Percentiles rank a stretch among this genome's conserved stretches.
Conservation (phyloP, 1,284 basidiomycete species). For the Austroboletus novae-zelandiae region DNA sequence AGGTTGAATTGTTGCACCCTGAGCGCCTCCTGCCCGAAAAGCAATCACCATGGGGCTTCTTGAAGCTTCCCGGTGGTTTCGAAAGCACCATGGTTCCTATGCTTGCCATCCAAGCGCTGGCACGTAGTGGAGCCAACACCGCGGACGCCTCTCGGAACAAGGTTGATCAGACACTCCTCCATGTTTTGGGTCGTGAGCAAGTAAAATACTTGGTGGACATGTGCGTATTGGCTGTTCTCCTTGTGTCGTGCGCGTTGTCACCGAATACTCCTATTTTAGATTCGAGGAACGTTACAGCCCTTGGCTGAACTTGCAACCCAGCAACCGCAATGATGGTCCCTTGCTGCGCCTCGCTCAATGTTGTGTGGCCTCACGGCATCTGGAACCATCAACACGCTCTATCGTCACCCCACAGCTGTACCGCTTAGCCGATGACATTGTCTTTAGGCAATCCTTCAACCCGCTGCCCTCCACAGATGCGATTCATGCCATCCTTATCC, state of each 20-base stretch:
- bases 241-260: neutral
- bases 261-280: constrained; percentile 20
- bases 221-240: constrained; percentile 27
- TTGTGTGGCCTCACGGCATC: constrained; percentile 40
- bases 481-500: constrained; percentile 42
- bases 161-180: constrained; percentile 32
- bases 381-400: constrained; percentile 35
- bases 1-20: constrained; percentile 30
- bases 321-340: constrained; percentile 26
- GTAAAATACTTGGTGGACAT: constrained; percentile 36
- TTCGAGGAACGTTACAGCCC: constrained; percentile 44
- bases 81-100: constrained; percentile 43
- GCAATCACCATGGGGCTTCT: constrained; percentile 38
- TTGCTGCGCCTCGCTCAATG: constrained; percentile 40
- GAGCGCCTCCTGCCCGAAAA: constrained; percentile 30
- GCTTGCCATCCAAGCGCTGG: constrained; percentile 40
- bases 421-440: constrained; percentile 38
- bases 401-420: constrained; percentile 41
- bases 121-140: constrained; percentile 19
- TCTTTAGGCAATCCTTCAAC: constrained; percentile 41
- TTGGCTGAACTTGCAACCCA: constrained; percentile 40
- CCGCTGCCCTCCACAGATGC: constrained; percentile 39
- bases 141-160: constrained; percentile 29
- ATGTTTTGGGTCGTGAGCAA: constrained; percentile 37
- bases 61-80: constrained; percentile 33